Percentiles rank a stretch among this genome's conserved stretches.
phyloP scores from a whole-genome alignment of 768 basidiomycete species.

The Boletus edulis region DNA sequence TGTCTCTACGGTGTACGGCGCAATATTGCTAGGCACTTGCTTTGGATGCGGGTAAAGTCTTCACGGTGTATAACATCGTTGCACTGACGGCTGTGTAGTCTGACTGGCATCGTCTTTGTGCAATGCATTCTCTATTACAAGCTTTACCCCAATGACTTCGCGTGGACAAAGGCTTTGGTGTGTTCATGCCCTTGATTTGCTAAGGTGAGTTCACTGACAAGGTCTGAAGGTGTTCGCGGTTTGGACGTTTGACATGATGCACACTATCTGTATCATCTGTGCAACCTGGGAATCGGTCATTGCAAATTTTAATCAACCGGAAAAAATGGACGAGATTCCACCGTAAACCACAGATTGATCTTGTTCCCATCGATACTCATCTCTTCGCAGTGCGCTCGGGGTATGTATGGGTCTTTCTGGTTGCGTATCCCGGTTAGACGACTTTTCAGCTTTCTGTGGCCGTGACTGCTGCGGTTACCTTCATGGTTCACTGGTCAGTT shows the following conservation, averaged over 20 bases:
- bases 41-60: conserved; percentile 25
- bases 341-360: conserved; percentile 11
- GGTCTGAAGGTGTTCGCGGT: conserved; percentile 24
- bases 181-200: neutral
- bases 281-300: conserved; percentile 31
- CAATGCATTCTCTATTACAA: conserved; percentile 30
- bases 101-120: conserved; percentile 31
- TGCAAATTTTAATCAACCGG: conserved; percentile 20
- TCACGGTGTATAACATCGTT: neutral
- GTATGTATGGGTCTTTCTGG: conserved; percentile 7
- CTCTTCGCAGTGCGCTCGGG: conserved; percentile 22
- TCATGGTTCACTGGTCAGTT: conserved; percentile 32
- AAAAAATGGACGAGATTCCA: conserved; percentile 29
- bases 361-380: neutral
- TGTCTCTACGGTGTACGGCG: conserved; percentile 27
- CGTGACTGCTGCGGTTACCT: conserved; percentile 28
- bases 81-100: conserved; percentile 14
- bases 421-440: neutral
- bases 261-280: conserved; percentile 25
- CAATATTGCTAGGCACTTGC: conserved; percentile 30
- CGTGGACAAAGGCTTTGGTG: conserved; percentile 27
- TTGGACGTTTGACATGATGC: conserved; percentile 30
- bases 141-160: conserved; percentile 26
- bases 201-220: neutral
- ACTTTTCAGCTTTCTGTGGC: conserved; percentile 30